A percentile compares a stretch with the other conserved stretches of the same genome.
These are phyloP conservation scores for Eimeria necatrix DNA, from an alignment of 169 alveolate genomes.

Conservation along the genomic window DNA sequence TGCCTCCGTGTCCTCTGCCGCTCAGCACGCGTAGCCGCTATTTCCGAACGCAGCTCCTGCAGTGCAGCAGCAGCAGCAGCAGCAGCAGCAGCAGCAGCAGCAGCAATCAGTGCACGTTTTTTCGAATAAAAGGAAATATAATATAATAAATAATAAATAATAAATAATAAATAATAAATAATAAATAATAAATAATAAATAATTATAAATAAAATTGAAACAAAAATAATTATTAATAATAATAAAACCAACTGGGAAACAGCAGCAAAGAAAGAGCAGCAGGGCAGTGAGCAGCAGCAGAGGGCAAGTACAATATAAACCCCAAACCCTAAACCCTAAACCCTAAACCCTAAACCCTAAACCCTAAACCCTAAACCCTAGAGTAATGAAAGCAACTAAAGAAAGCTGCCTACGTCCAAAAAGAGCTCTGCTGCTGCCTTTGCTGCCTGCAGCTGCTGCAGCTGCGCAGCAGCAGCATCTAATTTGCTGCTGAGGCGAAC, in stretches of 20 bases:
- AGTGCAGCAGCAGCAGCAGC: no score
- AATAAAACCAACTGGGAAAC: neutral
- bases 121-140: no score
- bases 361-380: no score
- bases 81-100: no score
- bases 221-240: neutral
- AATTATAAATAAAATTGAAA: neutral
- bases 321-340: no score
- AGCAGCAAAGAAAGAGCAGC: neutral
- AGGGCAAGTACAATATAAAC: neutral
- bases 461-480: neutral
- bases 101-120: no score
- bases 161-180: neutral
- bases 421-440: neutral
- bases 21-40: constrained; percentile 9
- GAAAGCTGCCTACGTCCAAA: neutral
- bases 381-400: neutral
- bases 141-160: neutral
- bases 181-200: no score
- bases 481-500: neutral
- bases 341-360: no score
- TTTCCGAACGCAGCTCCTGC: neutral
- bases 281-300: neutral
- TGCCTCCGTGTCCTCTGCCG: neutral
- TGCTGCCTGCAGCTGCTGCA: neutral